These are phyloP conservation scores for Kurtzmaniella quercitrusa DNA, from an alignment of 1,139 yeast species.

Conservation along the genomic window DNA sequence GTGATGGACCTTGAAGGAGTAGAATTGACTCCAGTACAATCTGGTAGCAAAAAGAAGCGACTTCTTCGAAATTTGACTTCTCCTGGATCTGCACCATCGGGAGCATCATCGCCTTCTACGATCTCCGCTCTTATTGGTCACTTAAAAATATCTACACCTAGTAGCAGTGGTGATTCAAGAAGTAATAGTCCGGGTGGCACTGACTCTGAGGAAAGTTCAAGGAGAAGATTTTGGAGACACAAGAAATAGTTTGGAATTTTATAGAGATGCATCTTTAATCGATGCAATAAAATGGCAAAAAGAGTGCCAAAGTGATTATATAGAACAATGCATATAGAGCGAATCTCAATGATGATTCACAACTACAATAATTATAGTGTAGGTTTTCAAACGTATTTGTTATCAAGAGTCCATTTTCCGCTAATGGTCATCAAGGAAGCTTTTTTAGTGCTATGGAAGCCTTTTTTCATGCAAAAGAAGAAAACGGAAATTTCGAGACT, in stretches of 20 bases:
- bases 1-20: neutral
- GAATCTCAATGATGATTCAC: neutral
- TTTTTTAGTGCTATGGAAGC: too few relatives aligned
- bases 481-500: too few relatives aligned
- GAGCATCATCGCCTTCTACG: conserved; percentile 15
- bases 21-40: conserved; percentile 7
- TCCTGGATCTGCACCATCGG: conserved; percentile 8
- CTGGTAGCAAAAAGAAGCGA: conserved; percentile 6
- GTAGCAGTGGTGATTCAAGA: conserved; percentile 2
- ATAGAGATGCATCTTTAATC: neutral
- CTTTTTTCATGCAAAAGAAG: too few relatives aligned
- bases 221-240: conserved; percentile 6
- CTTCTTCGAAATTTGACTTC: conserved; percentile 7
- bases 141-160: conserved; percentile 14
- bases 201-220: conserved; percentile 2
- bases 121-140: conserved; percentile 27
- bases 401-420: too few relatives aligned
- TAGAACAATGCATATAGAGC: neutral
- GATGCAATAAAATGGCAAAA: conserved; percentile 5
- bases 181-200: conserved; percentile 9
- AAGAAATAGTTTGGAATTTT: conserved; percentile 2
- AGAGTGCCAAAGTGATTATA: neutral
- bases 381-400: neutral
- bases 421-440: too few relatives aligned
- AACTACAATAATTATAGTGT: neutral